Conservation (phyloP, 2,329 filamentous ascomycete species). For the Chrysoporthe cubensis region DNA sequence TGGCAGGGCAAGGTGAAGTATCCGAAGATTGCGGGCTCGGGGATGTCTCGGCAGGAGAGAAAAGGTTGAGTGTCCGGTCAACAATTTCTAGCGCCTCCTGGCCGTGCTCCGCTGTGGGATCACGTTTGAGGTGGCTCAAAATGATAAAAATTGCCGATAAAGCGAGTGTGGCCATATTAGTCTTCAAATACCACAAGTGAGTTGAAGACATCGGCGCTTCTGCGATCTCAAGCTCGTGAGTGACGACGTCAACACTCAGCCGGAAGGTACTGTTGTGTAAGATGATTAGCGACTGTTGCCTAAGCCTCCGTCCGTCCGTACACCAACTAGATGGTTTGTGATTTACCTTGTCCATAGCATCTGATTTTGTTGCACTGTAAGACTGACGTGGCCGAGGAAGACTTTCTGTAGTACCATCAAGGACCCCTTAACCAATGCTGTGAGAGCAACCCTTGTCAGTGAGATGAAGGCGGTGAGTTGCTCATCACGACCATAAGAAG, state of each 20-base stretch:
- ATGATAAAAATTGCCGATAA: neutral
- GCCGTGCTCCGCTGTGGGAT: neutral
- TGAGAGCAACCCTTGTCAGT: neutral
- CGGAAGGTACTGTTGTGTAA: neutral
- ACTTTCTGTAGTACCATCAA: neutral
- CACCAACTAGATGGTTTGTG: neutral
- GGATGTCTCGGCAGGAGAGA: neutral
- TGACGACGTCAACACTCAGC: neutral
- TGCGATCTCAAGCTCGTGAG: neutral
- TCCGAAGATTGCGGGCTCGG: neutral
- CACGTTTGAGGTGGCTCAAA: neutral
- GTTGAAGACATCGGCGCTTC: neutral
- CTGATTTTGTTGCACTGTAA: neutral
- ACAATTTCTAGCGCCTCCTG: neutral
- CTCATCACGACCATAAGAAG: neutral
- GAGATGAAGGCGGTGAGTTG: neutral
- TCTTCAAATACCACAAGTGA: neutral
- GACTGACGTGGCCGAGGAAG: neutral
- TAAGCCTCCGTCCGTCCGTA: neutral
- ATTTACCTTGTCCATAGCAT: slow-evolving; percentile 4
- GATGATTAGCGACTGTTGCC: neutral
- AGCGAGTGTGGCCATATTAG: neutral
- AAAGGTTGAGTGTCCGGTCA: neutral
- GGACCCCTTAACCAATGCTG: neutral
- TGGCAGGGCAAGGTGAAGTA: neutral